Conservation (phyloP, 2,329 filamentous ascomycete species). For the Apiospora saccharicola region DNA sequence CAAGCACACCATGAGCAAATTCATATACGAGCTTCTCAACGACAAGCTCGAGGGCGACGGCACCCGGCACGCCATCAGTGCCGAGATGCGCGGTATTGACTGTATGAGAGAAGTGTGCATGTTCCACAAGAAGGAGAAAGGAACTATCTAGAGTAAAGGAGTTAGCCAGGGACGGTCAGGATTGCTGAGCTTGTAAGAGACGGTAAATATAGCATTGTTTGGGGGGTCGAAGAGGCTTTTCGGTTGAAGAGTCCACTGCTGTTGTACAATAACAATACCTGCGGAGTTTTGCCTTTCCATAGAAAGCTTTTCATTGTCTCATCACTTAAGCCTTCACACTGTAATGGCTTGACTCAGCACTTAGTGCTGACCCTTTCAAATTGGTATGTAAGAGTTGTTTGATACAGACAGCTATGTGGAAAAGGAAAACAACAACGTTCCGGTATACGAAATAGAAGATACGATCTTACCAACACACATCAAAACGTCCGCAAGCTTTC, state of each 20-base stretch:
- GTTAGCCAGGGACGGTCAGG: neutral
- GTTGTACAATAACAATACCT: neutral
- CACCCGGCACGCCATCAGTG: conserved; percentile 34
- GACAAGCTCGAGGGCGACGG: conserved; percentile 35
- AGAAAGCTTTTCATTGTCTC: neutral
- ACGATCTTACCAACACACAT: neutral
- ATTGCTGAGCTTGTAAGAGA: neutral
- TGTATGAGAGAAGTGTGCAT: conserved; percentile 42
- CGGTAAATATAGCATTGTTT: neutral
- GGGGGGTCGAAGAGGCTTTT: neutral
- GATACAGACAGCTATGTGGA: neutral
- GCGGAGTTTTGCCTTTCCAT: neutral
- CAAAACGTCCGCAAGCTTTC: neutral
- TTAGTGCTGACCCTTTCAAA: neutral
- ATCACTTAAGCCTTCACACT: neutral
- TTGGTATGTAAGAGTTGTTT: neutral
- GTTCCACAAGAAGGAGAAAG: conserved; percentile 36
- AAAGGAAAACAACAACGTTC: neutral
- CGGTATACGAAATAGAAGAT: neutral
- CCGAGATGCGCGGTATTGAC: conserved; percentile 38
- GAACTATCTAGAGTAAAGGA: neutral
- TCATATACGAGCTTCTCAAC: conserved; percentile 38
- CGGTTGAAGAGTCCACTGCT: neutral
- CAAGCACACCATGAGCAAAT: conserved; percentile 39
- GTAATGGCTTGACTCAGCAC: neutral